Base-by-base conservation (phyloP, 306 rosid genomes). In the Hippophae tibetana region DNA sequence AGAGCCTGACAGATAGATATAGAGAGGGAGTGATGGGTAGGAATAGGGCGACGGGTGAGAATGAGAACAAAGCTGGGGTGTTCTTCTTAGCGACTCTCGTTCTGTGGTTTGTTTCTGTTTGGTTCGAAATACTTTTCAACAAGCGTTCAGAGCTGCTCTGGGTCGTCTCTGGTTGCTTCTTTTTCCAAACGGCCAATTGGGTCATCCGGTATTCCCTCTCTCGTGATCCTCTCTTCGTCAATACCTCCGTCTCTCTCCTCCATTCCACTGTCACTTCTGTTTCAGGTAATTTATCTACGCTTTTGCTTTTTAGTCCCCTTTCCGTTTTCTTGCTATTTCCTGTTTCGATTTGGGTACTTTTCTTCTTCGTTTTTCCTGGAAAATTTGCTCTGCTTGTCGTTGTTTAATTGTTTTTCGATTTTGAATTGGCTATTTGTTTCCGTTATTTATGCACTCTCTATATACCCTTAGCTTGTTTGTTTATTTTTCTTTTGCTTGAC, bases 171-270 rank as follows among this genome's bases (percentile, higher is more conserved):
- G 95, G 96, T 14, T 75, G 78, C 50, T 55, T 76, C 67, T 85
- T 87, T 72, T 87, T 72, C 81, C 92, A 85, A 26, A 47, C 72
- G 8, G 85, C 83, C 56, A 85, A 88, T 63, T 73, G 59, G 68
- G 50, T 82, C 53, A n/a, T 78, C 47, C 83, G 93, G 7, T 9
- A 56, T 65, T 60, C 78, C 68, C 49, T 70, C 69, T 70, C 79
- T n/a, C 69, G 53, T 31, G 89, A 90, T 51, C 80, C 86, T 57
- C 86, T 87, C 68, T 81, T 87, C 45, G 89, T 87, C 57, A 90
- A 87, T 70, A 92, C 96, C 73, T 61, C 87, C 6, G 98, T 90
- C 42, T 90, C 98, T 27, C 98, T 90, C 64, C 79, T 90, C 18
- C 98, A 90, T 65, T 85, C 96, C 69, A 8, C 64, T 49, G 14